Percentiles rank a stretch among this genome's conserved stretches.
phyloP scores from a whole-genome alignment of 139 green algal genomes.

The Zygnema cylindricum region DNA sequence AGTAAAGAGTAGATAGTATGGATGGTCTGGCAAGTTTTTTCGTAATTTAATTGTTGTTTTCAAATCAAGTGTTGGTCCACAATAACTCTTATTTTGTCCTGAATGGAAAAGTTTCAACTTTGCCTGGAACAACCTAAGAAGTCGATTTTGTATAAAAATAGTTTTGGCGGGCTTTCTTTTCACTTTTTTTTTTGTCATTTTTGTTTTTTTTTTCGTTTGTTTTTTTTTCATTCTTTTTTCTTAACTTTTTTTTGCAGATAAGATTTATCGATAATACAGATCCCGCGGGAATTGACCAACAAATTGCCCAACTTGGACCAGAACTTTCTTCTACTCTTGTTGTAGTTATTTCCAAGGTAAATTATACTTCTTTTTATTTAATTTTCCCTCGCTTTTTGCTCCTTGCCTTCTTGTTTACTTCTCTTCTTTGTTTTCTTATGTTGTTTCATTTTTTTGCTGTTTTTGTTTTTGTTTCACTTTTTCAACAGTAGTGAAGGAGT shows the following conservation, averaged over 20 bases:
- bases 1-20: too few relatives aligned
- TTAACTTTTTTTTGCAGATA: constrained; percentile 30
- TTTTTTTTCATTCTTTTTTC: neutral
- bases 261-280: constrained; percentile 58
- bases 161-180: neutral
- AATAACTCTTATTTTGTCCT: too few relatives aligned
- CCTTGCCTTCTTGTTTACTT: neutral
- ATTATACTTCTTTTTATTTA: neutral
- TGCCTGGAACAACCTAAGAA: too few relatives aligned
- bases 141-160: too few relatives aligned
- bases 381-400: neutral
- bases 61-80: too few relatives aligned
- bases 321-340: constrained; percentile 53
- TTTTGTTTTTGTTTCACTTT: too few relatives aligned
- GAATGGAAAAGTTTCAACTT: too few relatives aligned
- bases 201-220: too few relatives aligned
- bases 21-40: too few relatives aligned
- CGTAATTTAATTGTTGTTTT: too few relatives aligned
- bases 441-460: neutral
- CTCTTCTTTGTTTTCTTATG: neutral
- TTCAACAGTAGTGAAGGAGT: too few relatives aligned
- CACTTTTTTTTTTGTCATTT: neutral
- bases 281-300: constrained; percentile 43
- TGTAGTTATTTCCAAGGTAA: constrained; percentile 56
- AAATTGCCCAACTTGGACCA: constrained; percentile 44